Evolutionary conservation across 2,329 filamentous ascomycete species (phyloP).

Genomic region (Purpureocillium lavendulum): DNA sequence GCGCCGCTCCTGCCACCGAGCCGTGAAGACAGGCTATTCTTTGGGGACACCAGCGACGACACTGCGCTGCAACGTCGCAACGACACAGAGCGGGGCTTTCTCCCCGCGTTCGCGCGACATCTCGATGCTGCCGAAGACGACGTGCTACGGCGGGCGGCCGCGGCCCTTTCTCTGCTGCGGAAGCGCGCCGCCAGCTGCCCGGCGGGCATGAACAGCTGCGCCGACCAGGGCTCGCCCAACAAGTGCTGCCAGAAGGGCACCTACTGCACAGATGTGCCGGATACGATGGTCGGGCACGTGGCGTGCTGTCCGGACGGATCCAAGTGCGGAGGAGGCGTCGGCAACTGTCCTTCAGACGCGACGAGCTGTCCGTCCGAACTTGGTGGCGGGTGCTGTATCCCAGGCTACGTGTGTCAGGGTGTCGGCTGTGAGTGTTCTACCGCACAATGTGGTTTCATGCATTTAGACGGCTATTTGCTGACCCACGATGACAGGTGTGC

Average conservation of each 20-base stretch:
- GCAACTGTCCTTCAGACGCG: slow-evolving; percentile 52
- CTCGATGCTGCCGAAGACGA: slow-evolving; percentile 14
- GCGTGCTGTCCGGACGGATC: slow-evolving; percentile 66
- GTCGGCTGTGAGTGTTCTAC: slow-evolving; percentile 56
- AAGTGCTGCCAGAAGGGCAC: slow-evolving; percentile 64
- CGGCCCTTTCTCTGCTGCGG: slow-evolving; percentile 38
- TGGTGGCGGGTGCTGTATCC: slow-evolving; percentile 70
- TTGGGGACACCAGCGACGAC: slow-evolving; percentile 17
- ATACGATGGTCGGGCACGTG: slow-evolving; percentile 57
- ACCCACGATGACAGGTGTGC: slow-evolving; percentile 16
- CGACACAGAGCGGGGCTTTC: slow-evolving; percentile 22
- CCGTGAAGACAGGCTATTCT: slow-evolving; percentile 11
- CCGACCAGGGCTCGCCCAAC: slow-evolving; percentile 54
- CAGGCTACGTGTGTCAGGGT: slow-evolving; percentile 60
- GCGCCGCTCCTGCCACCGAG: slow-evolving; percentile 18
- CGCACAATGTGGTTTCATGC: too few species aligned
- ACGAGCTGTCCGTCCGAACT: slow-evolving; percentile 55
- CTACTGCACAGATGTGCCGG: slow-evolving; percentile 55
- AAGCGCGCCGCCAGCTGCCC: slow-evolving; percentile 58
- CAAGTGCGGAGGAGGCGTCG: slow-evolving; percentile 55
- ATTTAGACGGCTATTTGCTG: not conserved
- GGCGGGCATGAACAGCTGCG: slow-evolving; percentile 55
- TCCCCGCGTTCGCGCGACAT: slow-evolving; percentile 45
- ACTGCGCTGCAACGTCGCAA: slow-evolving; percentile 3
- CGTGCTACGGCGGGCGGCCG: slow-evolving; percentile 34